Percentiles rank a stretch among this genome's conserved stretches.
phyloP scores from a whole-genome alignment of 257 asterid species.

The Penstemon newberryi region DNA sequence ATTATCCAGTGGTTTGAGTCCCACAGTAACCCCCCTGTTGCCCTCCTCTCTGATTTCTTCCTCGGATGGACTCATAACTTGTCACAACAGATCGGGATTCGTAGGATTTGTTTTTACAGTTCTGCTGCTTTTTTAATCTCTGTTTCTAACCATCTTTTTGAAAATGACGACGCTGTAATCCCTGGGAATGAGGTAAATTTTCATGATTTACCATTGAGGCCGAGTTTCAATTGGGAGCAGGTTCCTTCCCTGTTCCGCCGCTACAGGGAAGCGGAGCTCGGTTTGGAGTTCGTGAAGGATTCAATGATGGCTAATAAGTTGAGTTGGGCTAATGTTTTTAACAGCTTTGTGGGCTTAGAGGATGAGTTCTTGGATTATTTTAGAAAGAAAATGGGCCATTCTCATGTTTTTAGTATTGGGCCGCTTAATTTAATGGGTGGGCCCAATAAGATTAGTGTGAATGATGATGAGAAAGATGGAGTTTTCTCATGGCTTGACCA shows the following conservation, averaged over 20 bases:
- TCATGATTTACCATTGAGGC: slow-evolving; percentile 49
- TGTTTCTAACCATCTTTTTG: slow-evolving; percentile 35
- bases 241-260: slow-evolving; percentile 51
- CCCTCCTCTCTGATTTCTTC: slow-evolving; percentile 64
- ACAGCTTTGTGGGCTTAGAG: slow-evolving; percentile 54
- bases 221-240: slow-evolving; percentile 44
- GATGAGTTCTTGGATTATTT: slow-evolving; percentile 43
- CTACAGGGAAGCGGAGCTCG: slow-evolving; percentile 36
- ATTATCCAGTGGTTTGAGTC: slow-evolving; percentile 55
- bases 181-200: slow-evolving; percentile 29
- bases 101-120: slow-evolving; percentile 49
- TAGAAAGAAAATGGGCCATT: slow-evolving; percentile 39
- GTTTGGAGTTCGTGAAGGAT: slow-evolving; percentile 30
- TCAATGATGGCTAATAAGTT: slow-evolving; percentile 43
- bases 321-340: slow-evolving; percentile 60
- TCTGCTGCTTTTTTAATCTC: slow-evolving; percentile 37
- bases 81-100: slow-evolving; percentile 48
- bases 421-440: slow-evolving; percentile 45
- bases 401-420: slow-evolving; percentile 52
- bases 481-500: slow-evolving; percentile 20
- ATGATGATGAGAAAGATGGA: neutral
- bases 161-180: slow-evolving; percentile 22
- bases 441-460: slow-evolving; percentile 26
- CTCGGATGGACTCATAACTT: slow-evolving; percentile 71
- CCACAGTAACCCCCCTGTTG: slow-evolving; percentile 57